Percentiles rank a stretch among this genome's conserved stretches.
phyloP scores from a whole-genome alignment of 2,329 filamentous ascomycete genomes.

The Arthrobotrys pseudoclavata region DNA sequence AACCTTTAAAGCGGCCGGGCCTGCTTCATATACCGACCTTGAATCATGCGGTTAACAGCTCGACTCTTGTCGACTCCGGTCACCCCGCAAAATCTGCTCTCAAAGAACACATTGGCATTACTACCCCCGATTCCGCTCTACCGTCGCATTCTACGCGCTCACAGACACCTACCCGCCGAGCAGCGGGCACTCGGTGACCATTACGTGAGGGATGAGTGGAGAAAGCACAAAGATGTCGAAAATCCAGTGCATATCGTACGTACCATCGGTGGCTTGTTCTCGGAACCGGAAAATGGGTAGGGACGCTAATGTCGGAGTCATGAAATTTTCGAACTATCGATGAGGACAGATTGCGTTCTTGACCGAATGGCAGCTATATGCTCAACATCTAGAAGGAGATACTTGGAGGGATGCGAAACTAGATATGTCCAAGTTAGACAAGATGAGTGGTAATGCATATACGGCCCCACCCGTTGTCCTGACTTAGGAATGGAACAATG shows the following conservation, averaged over 20 bases:
- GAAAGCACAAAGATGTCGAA: conserved; percentile 83
- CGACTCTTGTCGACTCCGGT: conserved; percentile 54
- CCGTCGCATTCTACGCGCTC: conserved; percentile 85
- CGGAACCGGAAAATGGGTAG: background rate
- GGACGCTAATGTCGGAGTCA: conserved; percentile 20
- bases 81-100: conserved; percentile 39
- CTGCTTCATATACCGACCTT: background rate
- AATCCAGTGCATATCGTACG: conserved; percentile 91
- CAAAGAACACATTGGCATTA: conserved; percentile 72
- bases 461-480: conserved; percentile 64
- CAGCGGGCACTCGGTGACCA: conserved; percentile 87
- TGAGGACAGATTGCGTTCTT: conserved; percentile 85
- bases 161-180: conserved; percentile 82
- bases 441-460: conserved; percentile 82
- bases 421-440: conserved; percentile 85
- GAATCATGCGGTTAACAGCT: conserved; percentile 42
- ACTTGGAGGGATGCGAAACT: conserved; percentile 86
- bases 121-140: conserved; percentile 91
- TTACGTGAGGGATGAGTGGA: conserved; percentile 93
- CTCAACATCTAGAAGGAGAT: conserved; percentile 90
- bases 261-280: conserved; percentile 34
- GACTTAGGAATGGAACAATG: background rate
- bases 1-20: too few relatives aligned
- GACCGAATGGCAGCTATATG: conserved; percentile 96
- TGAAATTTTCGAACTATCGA: conserved; percentile 9